These are phyloP conservation scores for Tylopilus balloui DNA, from an alignment of 768 basidiomycete genomes.

Conservation along the genomic window DNA sequence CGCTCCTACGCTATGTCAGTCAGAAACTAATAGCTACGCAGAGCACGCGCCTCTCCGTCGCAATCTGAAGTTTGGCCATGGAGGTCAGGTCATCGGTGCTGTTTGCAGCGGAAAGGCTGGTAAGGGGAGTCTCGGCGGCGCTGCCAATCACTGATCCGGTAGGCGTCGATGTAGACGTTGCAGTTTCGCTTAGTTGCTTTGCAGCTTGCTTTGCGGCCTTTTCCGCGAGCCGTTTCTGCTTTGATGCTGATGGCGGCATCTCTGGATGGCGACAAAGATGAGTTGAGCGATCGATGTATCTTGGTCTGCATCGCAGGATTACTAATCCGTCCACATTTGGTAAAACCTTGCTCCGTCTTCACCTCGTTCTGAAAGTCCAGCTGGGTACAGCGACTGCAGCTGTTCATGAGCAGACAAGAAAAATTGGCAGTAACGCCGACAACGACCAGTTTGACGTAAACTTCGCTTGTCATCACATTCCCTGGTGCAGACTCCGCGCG, in stretches of 20 bases:
- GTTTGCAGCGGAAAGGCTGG: constrained; percentile 72
- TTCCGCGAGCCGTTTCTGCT: constrained; percentile 92
- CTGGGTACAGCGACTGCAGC: no score
- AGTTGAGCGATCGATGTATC: constrained; percentile 27
- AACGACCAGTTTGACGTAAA: background rate
- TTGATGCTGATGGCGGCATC: constrained; percentile 78
- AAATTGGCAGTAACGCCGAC: background rate
- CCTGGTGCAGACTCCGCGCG: no score
- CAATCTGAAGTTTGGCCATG: constrained; percentile 88
- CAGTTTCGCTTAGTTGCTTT: constrained; percentile 42
- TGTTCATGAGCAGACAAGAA: no score
- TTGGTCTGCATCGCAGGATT: constrained; percentile 12
- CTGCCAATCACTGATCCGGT: constrained; percentile 63
- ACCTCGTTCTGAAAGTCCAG: no score
- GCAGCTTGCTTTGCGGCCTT: constrained; percentile 82
- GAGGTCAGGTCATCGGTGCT: constrained; percentile 75
- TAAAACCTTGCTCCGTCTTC: no score
- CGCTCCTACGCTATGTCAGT: constrained; percentile 52
- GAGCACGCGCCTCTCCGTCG: constrained; percentile 73
- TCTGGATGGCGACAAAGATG: constrained; percentile 18
- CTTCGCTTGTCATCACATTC: background rate
- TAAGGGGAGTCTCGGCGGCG: constrained; percentile 71
- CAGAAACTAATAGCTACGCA: background rate
- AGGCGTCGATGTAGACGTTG: constrained; percentile 54
- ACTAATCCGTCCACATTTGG: constrained; percentile 23